phyloP scores from a whole-genome alignment of 2,329 filamentous ascomycete species.

The Neonectria hederae region DNA sequence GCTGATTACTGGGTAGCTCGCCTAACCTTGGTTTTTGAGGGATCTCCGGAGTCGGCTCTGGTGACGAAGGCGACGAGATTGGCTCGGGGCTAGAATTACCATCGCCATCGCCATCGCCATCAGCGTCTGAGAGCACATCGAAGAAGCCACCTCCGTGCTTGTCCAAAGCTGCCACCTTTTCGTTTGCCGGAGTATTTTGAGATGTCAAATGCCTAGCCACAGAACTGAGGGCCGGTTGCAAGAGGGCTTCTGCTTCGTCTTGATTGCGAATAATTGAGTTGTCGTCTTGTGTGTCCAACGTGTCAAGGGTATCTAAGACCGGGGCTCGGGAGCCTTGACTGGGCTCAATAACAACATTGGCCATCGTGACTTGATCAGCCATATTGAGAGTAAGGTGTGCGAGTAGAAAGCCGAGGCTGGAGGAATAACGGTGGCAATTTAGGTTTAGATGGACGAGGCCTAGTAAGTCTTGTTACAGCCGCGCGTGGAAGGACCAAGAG shows the following conservation, averaged over 20 bases:
- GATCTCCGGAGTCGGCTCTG: constrained; percentile 22
- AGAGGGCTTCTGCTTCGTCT: constrained; percentile 67
- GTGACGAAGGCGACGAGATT: constrained; percentile 32
- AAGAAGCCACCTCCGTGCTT: constrained; percentile 44
- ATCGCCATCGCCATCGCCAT: constrained; percentile 32
- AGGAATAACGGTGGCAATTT: not conserved
- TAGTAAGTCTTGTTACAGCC: not conserved
- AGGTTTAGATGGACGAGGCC: not conserved
- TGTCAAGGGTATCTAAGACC: constrained; percentile 22
- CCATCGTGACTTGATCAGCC: constrained; percentile 21
- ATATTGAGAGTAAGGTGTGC: not conserved
- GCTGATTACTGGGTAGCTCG: constrained; percentile 14
- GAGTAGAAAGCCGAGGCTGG: not conserved
- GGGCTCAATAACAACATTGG: constrained; percentile 14
- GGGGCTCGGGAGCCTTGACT: constrained; percentile 5
- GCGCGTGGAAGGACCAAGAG: constrained; percentile 15
- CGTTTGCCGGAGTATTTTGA: constrained; percentile 63
- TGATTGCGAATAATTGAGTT: constrained; percentile 51
- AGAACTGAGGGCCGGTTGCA: constrained; percentile 68
- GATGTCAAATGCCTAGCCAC: constrained; percentile 65
- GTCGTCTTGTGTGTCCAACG: constrained; percentile 24
- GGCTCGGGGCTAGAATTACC: constrained; percentile 39
- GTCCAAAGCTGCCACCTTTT: constrained; percentile 66
- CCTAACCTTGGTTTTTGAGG: constrained; percentile 19
- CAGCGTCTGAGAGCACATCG: constrained; percentile 33